Evolutionary conservation across 179 eudicot species (phyloP).

Genomic region (Heliamphora pulchella): DNA sequence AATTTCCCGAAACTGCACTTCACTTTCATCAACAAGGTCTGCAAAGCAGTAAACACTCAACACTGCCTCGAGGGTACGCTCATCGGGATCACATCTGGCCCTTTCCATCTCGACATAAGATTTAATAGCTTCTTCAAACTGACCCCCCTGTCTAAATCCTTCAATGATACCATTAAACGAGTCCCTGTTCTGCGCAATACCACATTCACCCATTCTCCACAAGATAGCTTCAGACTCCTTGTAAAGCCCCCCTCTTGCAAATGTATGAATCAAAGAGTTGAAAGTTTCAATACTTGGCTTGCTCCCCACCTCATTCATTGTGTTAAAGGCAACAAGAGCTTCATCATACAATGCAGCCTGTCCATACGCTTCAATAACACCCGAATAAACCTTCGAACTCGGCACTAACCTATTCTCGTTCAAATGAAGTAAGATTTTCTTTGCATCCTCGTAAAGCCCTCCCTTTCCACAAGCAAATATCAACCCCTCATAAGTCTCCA

Average conservation of each 20-base stretch:
- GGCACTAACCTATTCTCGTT: conserved; percentile 62
- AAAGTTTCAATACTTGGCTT: conserved; percentile 62
- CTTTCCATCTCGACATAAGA: conserved; percentile 86
- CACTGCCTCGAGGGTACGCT: conserved; percentile 78
- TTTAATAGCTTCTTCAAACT: conserved; percentile 74
- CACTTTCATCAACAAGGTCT: conserved; percentile 79
- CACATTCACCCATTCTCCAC: conserved; percentile 52
- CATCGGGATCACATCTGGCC: conserved; percentile 72
- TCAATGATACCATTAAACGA: conserved; percentile 68
- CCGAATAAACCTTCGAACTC: conserved; percentile 72
- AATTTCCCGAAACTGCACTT: conserved; percentile 78
- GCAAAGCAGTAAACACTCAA: conserved; percentile 87
- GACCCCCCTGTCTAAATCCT: conserved; percentile 89
- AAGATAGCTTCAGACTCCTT: conserved; percentile 64
- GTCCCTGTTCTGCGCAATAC: conserved; percentile 43
- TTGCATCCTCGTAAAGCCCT: conserved; percentile 79
- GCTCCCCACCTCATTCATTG: conserved; percentile 90
- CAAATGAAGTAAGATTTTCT: conserved; percentile 61
- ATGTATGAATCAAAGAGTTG: conserved; percentile 62
- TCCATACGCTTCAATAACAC: conserved; percentile 87
- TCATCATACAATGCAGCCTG: conserved; percentile 88
- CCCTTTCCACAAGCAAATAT: conserved; percentile 87
- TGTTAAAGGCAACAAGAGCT: conserved; percentile 78
- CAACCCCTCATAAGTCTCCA: conserved; percentile 94
- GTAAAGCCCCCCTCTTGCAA: conserved; percentile 84